Conservation (phyloP, 2,329 filamentous ascomycete species). For the Aureobasidium uvarum region DNA sequence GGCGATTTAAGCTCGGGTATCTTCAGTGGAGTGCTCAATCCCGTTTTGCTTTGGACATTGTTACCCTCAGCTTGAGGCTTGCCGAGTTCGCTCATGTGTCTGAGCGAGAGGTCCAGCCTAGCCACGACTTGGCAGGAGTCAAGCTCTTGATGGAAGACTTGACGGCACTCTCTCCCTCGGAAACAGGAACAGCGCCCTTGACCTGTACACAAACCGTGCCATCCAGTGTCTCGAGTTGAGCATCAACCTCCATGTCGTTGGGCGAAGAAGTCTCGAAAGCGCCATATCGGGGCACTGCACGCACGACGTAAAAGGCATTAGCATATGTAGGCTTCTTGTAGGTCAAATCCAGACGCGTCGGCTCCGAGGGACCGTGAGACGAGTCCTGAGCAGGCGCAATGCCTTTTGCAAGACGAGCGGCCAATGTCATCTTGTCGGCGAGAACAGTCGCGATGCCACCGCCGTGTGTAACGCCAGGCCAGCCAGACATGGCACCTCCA, state of each 20-base stretch:
- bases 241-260: constrained; percentile 50
- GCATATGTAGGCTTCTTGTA: constrained; percentile 62
- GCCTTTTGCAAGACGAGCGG: constrained; percentile 54
- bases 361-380: constrained; percentile 32
- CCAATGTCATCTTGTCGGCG: constrained; percentile 67
- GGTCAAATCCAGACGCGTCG: constrained; percentile 50
- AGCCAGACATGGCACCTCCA: constrained; percentile 63
- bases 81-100: not conserved
- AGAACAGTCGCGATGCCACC: constrained; percentile 66
- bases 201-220: constrained; percentile 60
- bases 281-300: constrained; percentile 43
- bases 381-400: constrained; percentile 4
- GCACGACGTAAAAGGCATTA: constrained; percentile 63
- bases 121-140: constrained; percentile 21
- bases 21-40: not conserved
- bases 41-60: not conserved
- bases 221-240: constrained; percentile 54
- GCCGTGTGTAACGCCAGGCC: constrained; percentile 70
- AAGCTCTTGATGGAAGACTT: constrained; percentile 8
- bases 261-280: constrained; percentile 31
- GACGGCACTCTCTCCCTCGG: not conserved
- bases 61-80: not conserved
- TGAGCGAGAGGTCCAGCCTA: constrained; percentile 23
- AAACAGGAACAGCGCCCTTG: constrained; percentile 28
- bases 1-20: no score